A percentile compares a stretch with the other conserved stretches of the same genome.
Conservation (phyloP, 1,284 basidiomycete genomes). For the Austropuccinia psidii region DNA sequence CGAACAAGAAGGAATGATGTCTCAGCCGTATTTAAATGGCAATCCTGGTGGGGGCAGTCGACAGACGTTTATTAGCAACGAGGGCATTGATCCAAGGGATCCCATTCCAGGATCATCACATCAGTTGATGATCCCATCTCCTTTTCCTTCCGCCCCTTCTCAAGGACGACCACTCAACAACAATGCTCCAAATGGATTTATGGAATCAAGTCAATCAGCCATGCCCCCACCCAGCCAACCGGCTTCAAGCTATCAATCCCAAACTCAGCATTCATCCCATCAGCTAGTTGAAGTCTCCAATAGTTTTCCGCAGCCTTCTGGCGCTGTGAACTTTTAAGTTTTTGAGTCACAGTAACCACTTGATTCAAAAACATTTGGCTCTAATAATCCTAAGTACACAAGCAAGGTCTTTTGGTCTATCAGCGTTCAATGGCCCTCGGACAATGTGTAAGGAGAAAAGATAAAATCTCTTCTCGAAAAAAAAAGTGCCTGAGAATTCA, state of each 20-base stretch:
- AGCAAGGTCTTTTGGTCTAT: too few species aligned
- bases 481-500: too few species aligned
- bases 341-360: too few species aligned
- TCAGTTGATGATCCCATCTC: neutral
- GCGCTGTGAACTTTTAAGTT: neutral
- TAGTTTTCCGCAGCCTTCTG: neutral
- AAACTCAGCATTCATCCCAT: neutral
- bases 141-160: neutral
- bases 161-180: neutral
- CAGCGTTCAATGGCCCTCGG: too few species aligned
- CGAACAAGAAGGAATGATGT: neutral
- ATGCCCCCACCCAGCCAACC: slow-evolving; percentile 24
- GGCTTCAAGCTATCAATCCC: slow-evolving; percentile 10
- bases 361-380: too few species aligned
- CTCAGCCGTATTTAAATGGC: neutral
- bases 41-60: neutral
- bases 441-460: too few species aligned
- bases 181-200: neutral
- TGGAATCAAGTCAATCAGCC: slow-evolving; percentile 14
- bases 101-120: neutral
- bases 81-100: neutral
- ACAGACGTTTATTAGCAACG: neutral
- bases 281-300: neutral
- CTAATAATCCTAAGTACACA: too few species aligned
- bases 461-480: too few species aligned